Base-by-base conservation (phyloP, 2,329 filamentous ascomycete species). In the Coniella lustricola region DNA sequence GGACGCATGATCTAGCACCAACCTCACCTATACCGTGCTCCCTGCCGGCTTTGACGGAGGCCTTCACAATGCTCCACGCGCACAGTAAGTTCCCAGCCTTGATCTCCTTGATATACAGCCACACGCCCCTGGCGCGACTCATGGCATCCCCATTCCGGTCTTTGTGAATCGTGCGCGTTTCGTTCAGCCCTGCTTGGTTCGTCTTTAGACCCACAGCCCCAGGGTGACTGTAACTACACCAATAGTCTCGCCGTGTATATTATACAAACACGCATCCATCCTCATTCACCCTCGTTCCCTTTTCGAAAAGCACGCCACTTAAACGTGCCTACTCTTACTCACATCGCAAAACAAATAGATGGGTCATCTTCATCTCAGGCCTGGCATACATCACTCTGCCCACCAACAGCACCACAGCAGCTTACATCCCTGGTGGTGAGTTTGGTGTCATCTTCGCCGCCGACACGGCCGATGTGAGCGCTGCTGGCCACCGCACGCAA, bases 311-410 rank as follows among this genome's bases (percentile, higher is more conserved):
- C n/a, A n/a, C n/a, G n/a, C n/a, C n/a, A n/a, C n/a, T n/a, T n/a
- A n/a, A n/a, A n/a, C n/a, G n/a, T n/a, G n/a, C 25, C 25, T 10
- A 29, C 25, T 10, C 25, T 5, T 10, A 29, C 25, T 29, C 10
- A 5, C 25, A 29, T 29, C 25, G 10, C 25, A 29, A 29, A 29
- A 10, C 7, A 7, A 25, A 10, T 33, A 67, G 64, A 59, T 67
- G 58, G 57, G 62, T 67, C 7, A 48, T 55, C 14, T 68, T 71
- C 48, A 53, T 66, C 21, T 64, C 64, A 0, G 72, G 71, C 0
- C 41, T 67, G n/a, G 68, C 64, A 1, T 60, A 68, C 46, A 62
- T 73, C 45, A 69, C 69, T 1, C 57, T 74, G 1, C 68, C 69
- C 0, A 60, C 66, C 53, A 55, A 61, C 33, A 20, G 47, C 3